Evolutionary conservation across 768 basidiomycete species (phyloP).

Genomic region (Lactarius hengduanensis): DNA sequence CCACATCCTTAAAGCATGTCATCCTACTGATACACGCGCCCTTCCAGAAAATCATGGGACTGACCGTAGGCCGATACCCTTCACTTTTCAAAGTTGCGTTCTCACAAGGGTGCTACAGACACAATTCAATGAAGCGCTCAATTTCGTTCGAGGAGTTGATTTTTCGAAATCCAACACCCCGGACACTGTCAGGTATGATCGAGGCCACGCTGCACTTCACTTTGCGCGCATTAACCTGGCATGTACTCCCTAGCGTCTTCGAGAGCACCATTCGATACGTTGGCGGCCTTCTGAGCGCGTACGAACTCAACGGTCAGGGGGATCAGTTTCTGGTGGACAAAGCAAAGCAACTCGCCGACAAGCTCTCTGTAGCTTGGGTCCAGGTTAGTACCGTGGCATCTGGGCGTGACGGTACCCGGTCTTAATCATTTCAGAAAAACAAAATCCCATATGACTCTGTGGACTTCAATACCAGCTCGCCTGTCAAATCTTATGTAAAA

Average conservation of each 20-base stretch:
- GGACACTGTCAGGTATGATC: constrained; percentile 45
- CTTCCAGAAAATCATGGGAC: constrained; percentile 57
- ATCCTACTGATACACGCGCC: constrained; percentile 41
- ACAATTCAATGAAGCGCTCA: constrained; percentile 54
- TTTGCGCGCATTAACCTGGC: background rate
- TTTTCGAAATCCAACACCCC: constrained; percentile 49
- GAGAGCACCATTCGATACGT: constrained; percentile 76
- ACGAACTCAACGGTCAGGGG: constrained; percentile 58
- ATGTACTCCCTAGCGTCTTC: constrained; percentile 49
- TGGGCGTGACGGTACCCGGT: background rate
- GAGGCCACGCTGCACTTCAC: background rate
- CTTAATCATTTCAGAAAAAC: constrained; percentile 29
- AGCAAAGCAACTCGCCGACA: constrained; percentile 61
- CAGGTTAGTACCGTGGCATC: constrained; percentile 39
- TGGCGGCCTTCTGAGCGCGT: constrained; percentile 64
- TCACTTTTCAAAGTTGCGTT: background rate
- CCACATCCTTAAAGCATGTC: background rate
- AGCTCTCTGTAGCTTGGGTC: constrained; percentile 60
- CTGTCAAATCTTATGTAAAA: constrained; percentile 36
- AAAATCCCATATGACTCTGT: constrained; percentile 40
- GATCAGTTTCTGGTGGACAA: constrained; percentile 54
- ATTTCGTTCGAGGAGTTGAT: constrained; percentile 52
- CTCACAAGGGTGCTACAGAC: constrained; percentile 37
- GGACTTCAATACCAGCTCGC: constrained; percentile 40
- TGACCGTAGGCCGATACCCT: constrained; percentile 40